phyloP scores from a whole-genome alignment of 805 yeast genomes.

The Monosporozyma siamensis region DNA sequence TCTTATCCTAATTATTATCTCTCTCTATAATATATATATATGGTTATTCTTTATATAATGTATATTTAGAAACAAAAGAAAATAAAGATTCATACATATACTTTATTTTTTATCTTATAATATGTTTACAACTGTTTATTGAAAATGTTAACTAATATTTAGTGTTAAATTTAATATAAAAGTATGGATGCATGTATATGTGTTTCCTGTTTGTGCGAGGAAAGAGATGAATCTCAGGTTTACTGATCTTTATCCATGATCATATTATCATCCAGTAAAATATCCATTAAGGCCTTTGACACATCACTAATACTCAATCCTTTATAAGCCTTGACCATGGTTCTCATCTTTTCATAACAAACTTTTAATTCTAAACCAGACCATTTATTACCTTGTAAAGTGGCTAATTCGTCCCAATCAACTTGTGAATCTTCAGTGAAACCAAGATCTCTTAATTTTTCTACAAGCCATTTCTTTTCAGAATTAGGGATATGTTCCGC shows the following conservation, averaged over 20 bases:
- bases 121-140: neutral
- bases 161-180: too few species aligned
- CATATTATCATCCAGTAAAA: slow-evolving; percentile 1
- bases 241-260: neutral
- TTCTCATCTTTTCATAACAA: slow-evolving; percentile 52
- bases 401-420: slow-evolving; percentile 49
- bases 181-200: too few species aligned
- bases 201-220: too few species aligned
- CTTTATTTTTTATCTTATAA: too few species aligned
- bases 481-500: slow-evolving; percentile 36
- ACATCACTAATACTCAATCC: slow-evolving; percentile 32
- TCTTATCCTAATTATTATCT: neutral
- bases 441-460: slow-evolving; percentile 37
- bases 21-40: neutral
- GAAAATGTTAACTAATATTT: too few species aligned
- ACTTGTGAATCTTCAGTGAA: slow-evolving; percentile 35
- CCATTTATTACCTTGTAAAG: slow-evolving; percentile 41
- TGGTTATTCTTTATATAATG: slow-evolving; percentile 6
- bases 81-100: slow-evolving; percentile 1
- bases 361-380: slow-evolving; percentile 50
- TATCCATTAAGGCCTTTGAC: slow-evolving; percentile 24
- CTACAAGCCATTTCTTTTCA: slow-evolving; percentile 44
- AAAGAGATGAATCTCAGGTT: neutral
- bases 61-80: slow-evolving; percentile 5
- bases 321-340: slow-evolving; percentile 40